Percentiles rank a stretch among this genome's conserved stretches.
Evolutionary conservation across 352 stramenopile genomes (phyloP).

Genomic region (Pythium diclinum): DNA sequence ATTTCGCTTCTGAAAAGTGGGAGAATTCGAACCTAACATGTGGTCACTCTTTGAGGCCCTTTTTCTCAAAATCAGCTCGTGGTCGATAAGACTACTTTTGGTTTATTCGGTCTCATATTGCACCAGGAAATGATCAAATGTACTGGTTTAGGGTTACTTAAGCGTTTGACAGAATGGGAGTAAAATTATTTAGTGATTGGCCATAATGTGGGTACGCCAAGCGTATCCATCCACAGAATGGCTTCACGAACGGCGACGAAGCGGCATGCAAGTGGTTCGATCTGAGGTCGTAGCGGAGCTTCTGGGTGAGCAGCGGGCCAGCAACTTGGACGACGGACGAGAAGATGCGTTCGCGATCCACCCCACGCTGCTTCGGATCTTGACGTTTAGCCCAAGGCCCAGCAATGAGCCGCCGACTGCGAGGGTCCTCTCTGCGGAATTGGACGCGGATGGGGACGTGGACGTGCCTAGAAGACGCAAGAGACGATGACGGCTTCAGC

Average conservation of each 20-base stretch:
- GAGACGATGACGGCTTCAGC: neutral
- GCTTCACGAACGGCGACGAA: neutral
- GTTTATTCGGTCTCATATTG: too few relatives aligned
- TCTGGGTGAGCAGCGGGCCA: neutral
- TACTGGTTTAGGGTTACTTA: neutral
- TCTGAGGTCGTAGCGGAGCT: constrained; percentile 19
- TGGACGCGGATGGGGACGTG: constrained; percentile 23
- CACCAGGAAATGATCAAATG: neutral
- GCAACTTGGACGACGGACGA: neutral
- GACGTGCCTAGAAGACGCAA: constrained; percentile 14
- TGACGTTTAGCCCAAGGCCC: neutral
- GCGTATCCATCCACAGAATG: neutral
- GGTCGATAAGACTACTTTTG: too few relatives aligned
- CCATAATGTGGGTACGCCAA: neutral
- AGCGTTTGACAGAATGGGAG: neutral
- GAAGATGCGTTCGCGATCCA: neutral
- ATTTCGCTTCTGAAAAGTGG: too few relatives aligned
- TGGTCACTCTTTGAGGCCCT: too few relatives aligned
- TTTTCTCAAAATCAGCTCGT: too few relatives aligned
- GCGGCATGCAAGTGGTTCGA: constrained; percentile 12
- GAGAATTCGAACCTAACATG: too few relatives aligned
- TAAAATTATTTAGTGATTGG: neutral
- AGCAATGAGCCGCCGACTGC: neutral
- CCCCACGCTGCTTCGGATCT: neutral
- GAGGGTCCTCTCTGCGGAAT: neutral